Evolutionary conservation across 805 yeast species (phyloP).

Genomic region (Wickerhamiella azyma): DNA sequence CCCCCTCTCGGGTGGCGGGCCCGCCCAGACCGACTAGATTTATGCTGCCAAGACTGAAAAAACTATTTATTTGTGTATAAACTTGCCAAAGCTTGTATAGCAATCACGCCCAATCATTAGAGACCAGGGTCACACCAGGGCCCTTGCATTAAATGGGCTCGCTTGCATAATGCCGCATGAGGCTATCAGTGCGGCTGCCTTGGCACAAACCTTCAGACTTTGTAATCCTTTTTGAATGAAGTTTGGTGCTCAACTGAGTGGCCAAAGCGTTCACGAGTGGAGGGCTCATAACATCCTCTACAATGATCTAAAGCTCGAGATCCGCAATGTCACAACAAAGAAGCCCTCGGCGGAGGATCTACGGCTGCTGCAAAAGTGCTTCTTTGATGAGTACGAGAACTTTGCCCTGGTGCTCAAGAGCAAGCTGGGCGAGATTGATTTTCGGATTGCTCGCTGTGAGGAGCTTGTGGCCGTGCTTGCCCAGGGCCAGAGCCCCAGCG

Average conservation of each 20-base stretch:
- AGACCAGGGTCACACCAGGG: conserved; percentile 4
- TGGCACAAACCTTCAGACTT: background rate
- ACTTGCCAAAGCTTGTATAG: too few species aligned
- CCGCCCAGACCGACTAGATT: background rate
- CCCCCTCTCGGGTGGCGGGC: background rate
- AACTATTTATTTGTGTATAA: background rate
- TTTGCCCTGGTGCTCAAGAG: conserved; percentile 48
- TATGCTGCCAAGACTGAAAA: too few species aligned
- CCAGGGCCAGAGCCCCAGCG: background rate
- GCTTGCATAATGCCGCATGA: background rate
- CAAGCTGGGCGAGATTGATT: conserved; percentile 55
- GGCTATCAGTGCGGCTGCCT: background rate
- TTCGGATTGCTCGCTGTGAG: conserved; percentile 32
- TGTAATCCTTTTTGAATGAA: conserved; percentile 40
- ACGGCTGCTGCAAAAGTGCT: conserved; percentile 9
- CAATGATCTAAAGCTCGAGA: conserved; percentile 55
- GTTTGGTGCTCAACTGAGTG: conserved; percentile 64
- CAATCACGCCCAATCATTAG: background rate
- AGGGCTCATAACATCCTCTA: conserved; percentile 69
- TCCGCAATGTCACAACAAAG: conserved; percentile 39
- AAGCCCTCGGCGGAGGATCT: conserved; percentile 8
- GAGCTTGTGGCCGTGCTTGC: conserved; percentile 26
- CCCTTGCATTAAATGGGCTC: background rate
- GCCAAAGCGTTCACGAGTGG: conserved; percentile 82
- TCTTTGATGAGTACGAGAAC: conserved; percentile 16